Evolutionary conservation across 768 basidiomycete species (phyloP).

Genomic region (Neoboletus subvelutipes): DNA sequence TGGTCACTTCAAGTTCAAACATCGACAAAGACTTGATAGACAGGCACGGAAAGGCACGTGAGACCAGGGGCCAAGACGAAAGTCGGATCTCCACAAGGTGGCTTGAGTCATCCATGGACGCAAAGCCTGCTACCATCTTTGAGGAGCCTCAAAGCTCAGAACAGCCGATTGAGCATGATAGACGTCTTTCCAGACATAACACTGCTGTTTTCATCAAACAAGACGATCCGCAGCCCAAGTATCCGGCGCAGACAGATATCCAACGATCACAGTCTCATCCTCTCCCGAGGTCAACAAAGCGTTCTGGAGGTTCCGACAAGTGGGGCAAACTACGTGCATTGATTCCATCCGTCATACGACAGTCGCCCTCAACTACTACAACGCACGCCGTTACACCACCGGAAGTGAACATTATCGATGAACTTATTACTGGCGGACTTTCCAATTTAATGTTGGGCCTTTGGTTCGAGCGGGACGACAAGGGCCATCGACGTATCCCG

Average conservation of each 20-base stretch:
- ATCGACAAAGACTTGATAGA: slow-evolving; percentile 43
- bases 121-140: slow-evolving; percentile 37
- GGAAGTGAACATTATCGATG: slow-evolving; percentile 75
- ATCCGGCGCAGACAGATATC: slow-evolving; percentile 5
- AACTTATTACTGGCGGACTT: slow-evolving; percentile 77
- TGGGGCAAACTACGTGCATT: slow-evolving; percentile 70
- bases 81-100: slow-evolving; percentile 55
- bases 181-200: slow-evolving; percentile 13
- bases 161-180: slow-evolving; percentile 27
- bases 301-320: slow-evolving; percentile 35
- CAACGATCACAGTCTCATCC: slow-evolving; percentile 31
- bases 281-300: slow-evolving; percentile 21
- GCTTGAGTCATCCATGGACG: slow-evolving; percentile 54
- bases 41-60: slow-evolving; percentile 54
- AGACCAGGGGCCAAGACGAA: slow-evolving; percentile 48
- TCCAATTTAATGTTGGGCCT: slow-evolving; percentile 75
- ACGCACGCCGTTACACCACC: slow-evolving; percentile 49
- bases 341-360: slow-evolving; percentile 51
- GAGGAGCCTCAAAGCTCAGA: slow-evolving; percentile 25
- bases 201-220: slow-evolving; percentile 1
- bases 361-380: slow-evolving; percentile 35
- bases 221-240: slow-evolving; percentile 4
- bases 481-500: slow-evolving; percentile 77
- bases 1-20: slow-evolving; percentile 23
- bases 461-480: slow-evolving; percentile 88